Evolutionary conservation across 169 alveolate species (phyloP).

Genomic region (Plasmodium cynomolgi): DNA sequence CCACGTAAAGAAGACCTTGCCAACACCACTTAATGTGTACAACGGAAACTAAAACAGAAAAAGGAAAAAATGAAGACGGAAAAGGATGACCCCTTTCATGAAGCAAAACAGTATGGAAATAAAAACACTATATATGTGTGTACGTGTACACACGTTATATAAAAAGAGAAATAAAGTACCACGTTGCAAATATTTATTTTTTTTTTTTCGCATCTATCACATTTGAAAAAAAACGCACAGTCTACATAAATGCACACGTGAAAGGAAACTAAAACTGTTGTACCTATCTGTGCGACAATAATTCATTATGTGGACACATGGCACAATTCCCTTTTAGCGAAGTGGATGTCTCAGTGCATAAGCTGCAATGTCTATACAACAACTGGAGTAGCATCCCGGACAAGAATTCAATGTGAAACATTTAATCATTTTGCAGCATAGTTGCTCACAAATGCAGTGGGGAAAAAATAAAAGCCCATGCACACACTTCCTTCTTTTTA

Average conservation of each 20-base stretch:
- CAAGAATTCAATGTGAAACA: conserved; percentile 40
- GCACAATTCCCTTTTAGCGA: conserved; percentile 22
- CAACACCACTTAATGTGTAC: neutral
- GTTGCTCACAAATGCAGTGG: neutral
- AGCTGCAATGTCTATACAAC: conserved; percentile 44
- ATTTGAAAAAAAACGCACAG: neutral
- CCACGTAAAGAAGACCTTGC: neutral
- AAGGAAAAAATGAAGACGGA: conserved; percentile 35
- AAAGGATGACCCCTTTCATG: conserved; percentile 65
- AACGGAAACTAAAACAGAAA: neutral
- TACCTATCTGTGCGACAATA: neutral
- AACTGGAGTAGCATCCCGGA: conserved; percentile 62
- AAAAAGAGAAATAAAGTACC: neutral
- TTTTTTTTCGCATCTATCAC: neutral
- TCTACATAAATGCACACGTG: neutral
- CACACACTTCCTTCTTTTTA: neutral
- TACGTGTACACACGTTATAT: neutral
- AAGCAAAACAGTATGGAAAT: conserved; percentile 56
- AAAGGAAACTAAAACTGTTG: neutral
- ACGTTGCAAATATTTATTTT: neutral
- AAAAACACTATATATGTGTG: neutral
- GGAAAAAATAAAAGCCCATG: neutral
- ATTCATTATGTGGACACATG: neutral
- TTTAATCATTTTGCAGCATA: neutral
- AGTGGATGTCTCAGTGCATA: conserved; percentile 54